phyloP scores from a whole-genome alignment of 2,329 filamentous ascomycete species.

The Scleromitrula shiraiana region DNA sequence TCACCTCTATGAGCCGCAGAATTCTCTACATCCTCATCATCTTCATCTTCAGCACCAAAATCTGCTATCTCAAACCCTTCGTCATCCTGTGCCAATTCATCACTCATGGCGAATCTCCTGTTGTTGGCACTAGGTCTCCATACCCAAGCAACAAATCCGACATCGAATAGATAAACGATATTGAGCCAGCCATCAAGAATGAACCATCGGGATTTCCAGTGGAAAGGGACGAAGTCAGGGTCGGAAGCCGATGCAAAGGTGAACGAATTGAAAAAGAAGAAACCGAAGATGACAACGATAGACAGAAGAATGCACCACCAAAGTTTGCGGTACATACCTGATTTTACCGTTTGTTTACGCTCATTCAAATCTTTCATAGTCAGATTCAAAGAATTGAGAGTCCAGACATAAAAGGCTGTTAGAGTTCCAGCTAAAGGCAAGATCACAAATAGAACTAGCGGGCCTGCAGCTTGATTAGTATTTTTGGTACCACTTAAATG shows the following conservation, averaged over 20 bases:
- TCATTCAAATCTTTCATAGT: conserved; percentile 96
- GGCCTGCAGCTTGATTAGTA: conserved; percentile 43
- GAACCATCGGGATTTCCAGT: conserved; percentile 98
- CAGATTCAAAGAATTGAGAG: conserved; percentile 84
- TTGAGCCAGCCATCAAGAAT: conserved; percentile 96
- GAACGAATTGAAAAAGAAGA: conserved; percentile 98
- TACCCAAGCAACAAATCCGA: conserved; percentile 86
- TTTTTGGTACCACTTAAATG: neutral
- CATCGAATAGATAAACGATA: conserved; percentile 88
- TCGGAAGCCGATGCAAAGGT: conserved; percentile 80
- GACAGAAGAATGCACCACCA: conserved; percentile 96
- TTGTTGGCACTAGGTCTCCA: conserved; percentile 98
- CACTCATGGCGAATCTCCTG: conserved; percentile 94
- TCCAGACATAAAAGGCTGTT: conserved; percentile 98
- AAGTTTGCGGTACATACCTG: conserved; percentile 92
- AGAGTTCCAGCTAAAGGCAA: conserved; percentile 84
- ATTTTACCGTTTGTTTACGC: conserved; percentile 88
- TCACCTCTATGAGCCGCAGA: conserved; percentile 37
- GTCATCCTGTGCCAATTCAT: conserved; percentile 97
- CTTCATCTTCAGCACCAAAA: conserved; percentile 61
- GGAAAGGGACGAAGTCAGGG: conserved; percentile 86
- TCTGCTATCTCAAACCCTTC: conserved; percentile 96
- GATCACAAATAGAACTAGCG: conserved; percentile 85
- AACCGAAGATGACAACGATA: conserved; percentile 92
- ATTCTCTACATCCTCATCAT: conserved; percentile 49